Base-by-base conservation (phyloP, 148 eudicot genomes). In the Chenopodium formosanum region DNA sequence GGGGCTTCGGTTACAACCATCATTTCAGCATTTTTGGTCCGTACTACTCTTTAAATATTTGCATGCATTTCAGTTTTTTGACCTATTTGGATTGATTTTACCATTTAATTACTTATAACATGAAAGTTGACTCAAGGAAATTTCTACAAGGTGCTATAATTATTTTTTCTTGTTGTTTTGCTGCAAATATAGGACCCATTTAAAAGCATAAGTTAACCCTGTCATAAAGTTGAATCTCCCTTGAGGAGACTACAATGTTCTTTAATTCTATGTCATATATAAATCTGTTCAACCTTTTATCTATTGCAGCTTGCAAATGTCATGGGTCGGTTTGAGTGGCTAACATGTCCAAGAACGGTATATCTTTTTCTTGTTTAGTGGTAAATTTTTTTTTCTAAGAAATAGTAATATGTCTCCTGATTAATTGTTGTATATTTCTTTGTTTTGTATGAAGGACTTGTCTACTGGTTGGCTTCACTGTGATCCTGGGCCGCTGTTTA, bases 401-500 rank as follows among this genome's bases (percentile, higher is more conserved):
- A 62, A 74, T 79, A 48, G 34, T 1, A 11, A 23, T 58, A 64
- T 47, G 16, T 66, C 67, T 67, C 40, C 82, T 80, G 70, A 66
- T 23, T 70, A 23, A 23, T 64, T 67, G n/a, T 40, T 48, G 44
- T 25, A 70, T 27, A 32, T 76, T 72, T 62, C 19, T 23, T 20
- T 70, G 23, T 22, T 60, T 5, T 31, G 37, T 48, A 40, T 66
- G 78, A 83, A 96, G 99, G 99, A 96, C 84, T 89, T 96, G 85
- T 91, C 99, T 23, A 91, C 97, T 83, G 95, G 97, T 60, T 96
- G 99, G 99, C 99, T 96, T 83, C 88, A 96, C 67, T 96, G 99
- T 87, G 97, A 94, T 87, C 99, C 99, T 77, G 98, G 91, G 52
- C 90, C 89, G 23, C 70, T 94, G 81, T 96, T 88, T 82, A 96